These are phyloP conservation scores for Cyclocybe cylindracea DNA, from an alignment of 768 basidiomycete species.

Conservation along the genomic window DNA sequence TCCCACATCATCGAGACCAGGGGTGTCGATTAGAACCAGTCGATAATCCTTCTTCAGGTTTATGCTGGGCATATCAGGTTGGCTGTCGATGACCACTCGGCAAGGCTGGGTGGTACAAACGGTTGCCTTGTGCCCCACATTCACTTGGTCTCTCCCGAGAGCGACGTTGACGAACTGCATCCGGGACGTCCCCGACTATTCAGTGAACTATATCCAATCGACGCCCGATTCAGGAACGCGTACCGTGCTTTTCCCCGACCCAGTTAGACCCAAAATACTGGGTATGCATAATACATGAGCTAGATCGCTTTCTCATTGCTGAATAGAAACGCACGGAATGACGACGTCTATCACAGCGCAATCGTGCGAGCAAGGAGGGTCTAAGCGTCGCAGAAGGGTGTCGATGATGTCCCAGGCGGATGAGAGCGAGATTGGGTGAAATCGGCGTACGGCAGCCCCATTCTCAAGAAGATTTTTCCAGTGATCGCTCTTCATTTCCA, in stretches of 20 bases:
- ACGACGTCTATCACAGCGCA: too few relatives aligned
- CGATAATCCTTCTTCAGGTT: neutral
- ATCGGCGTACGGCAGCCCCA: too few relatives aligned
- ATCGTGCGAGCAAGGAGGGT: too few relatives aligned
- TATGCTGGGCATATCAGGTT: neutral
- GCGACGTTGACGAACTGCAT: neutral
- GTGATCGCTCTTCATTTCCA: too few relatives aligned
- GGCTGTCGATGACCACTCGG: neutral
- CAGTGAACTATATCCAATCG: too few relatives aligned
- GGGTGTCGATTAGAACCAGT: slow-evolving; percentile 1
- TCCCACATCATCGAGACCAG: neutral
- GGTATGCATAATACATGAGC: neutral
- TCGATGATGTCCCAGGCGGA: too few relatives aligned
- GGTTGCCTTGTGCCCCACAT: neutral
- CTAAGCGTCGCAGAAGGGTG: too few relatives aligned
- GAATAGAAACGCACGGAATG: too few relatives aligned
- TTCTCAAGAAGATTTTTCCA: too few relatives aligned
- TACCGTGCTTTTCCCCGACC: neutral
- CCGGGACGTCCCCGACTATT: too few relatives aligned
- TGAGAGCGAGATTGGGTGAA: too few relatives aligned
- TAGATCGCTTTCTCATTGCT: neutral
- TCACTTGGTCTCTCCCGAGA: neutral
- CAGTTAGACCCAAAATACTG: neutral
- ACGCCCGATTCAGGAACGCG: too few relatives aligned
- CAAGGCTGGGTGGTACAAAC: neutral